Conservation (phyloP, 129 eudicot species). For the Logfia minima region DNA sequence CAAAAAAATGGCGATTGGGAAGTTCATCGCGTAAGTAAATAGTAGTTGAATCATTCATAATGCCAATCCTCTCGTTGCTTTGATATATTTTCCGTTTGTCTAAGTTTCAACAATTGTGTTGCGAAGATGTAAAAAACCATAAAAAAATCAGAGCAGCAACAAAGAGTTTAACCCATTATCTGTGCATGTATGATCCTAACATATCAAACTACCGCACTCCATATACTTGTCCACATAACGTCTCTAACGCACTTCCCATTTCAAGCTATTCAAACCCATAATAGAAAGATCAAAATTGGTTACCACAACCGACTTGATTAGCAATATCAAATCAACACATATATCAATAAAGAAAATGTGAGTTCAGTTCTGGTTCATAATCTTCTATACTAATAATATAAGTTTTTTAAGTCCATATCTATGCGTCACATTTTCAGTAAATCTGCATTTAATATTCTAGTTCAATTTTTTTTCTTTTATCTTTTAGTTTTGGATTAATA, state of each 20-base stretch:
- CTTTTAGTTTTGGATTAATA: too few species aligned
- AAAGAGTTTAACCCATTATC: neutral
- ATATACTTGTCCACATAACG: neutral
- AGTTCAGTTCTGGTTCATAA: too few species aligned
- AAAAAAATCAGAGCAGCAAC: neutral
- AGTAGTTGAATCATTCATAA: neutral
- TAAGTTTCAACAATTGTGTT: neutral
- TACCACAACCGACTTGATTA: too few species aligned
- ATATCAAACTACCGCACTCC: neutral
- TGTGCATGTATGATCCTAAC: neutral
- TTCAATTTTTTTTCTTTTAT: too few species aligned
- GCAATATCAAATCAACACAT: too few species aligned
- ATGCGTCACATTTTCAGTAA: too few species aligned
- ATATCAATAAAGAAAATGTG: too few species aligned
- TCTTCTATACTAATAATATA: too few species aligned
- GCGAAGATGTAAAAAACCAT: neutral
- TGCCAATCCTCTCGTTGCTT: neutral
- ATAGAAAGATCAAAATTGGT: neutral
- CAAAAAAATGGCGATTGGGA: neutral
- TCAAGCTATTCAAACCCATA: neutral
- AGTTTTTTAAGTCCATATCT: too few species aligned
- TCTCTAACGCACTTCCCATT: constrained; percentile 9
- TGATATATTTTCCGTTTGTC: neutral
- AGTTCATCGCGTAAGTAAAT: neutral
- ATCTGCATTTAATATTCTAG: too few species aligned